Base-by-base conservation (phyloP, 2,329 filamentous ascomycete species). In the Penicillium paneum region DNA sequence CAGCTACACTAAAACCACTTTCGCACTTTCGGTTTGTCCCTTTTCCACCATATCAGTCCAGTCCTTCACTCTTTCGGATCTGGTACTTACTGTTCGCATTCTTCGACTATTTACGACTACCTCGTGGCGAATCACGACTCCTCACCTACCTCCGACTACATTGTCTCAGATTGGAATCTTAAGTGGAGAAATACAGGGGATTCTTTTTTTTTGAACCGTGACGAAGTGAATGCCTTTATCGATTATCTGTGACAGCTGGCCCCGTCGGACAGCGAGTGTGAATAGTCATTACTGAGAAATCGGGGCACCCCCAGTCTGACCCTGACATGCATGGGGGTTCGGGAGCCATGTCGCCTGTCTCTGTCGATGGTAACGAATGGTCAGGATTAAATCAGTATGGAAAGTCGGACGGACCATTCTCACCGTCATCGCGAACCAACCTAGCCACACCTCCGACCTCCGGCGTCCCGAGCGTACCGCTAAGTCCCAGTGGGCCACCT, bases 361-460 rank as follows among this genome's bases (percentile, higher is more conserved):
- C 90, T 76, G 78, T 89, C 81, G 87, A 79, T 70, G 90, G 87
- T 72, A 91, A 86, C 79, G 90, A 94, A 72, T 94, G 88, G 87
- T 89, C 88, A 45, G 83, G 81, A 55, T 81, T 87, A 65, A 82
- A 83, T 60, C 85, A 85, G 69, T 89, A 90, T 73, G 82, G 85
- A 60, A 75, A 71, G 57, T 63, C 70, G 35, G 71, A 75, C 38
- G 62, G 71, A 39, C 67, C 72, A 31, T 72, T 74, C 46, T 76
- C 78, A 52, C 69, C 52, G 17, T 74, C 83, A 79, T 69, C 65
- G 54, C 72, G 74, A 58, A 66, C 74, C 57, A 74, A 75, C 61
- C 80, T 89, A 62, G 81, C 81, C 67, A 89, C 88, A 59, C 87
- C 88, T 64, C 87, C 87, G 44, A 83, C 84, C 64, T 90, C 88